A percentile compares a stretch with the other conserved stretches of the same genome.
phyloP scores from a whole-genome alignment of 305 asterid species.

The Withania somnifera region DNA sequence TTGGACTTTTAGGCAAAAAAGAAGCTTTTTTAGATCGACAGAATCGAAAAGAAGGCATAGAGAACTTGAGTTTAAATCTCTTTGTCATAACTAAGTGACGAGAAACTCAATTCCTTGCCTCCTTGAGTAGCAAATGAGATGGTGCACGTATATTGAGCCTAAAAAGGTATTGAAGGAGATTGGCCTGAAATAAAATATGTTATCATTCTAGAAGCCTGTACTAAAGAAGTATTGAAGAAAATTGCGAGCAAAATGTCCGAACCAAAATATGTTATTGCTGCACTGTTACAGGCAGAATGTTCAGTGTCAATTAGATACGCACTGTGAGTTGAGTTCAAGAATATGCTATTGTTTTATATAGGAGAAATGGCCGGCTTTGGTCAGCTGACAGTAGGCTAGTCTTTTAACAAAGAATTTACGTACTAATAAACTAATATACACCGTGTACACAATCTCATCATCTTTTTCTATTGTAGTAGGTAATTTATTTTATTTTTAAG shows the following conservation, averaged over 20 bases:
- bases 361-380: constrained; percentile 2
- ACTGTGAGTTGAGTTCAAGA: background rate
- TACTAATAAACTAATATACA: background rate
- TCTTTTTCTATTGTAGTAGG: background rate
- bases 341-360: background rate
- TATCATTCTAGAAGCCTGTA: background rate
- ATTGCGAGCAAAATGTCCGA: background rate
- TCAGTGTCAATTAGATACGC: no score
- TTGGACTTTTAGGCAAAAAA: constrained; percentile 25
- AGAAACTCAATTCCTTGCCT: background rate
- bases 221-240: background rate
- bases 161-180: background rate
- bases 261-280: background rate
- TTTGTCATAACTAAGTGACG: constrained; percentile 29
- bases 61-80: constrained; percentile 31
- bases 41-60: constrained; percentile 43
- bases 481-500: background rate
- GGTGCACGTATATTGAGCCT: background rate
- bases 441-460: background rate
- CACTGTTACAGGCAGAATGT: background rate
- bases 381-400: background rate
- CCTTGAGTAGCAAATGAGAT: background rate
- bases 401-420: background rate
- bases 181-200: background rate
- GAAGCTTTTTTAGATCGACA: constrained; percentile 45